Conservation (phyloP, 495 filamentous ascomycete species). For the Aspergillus bertholletiae region DNA sequence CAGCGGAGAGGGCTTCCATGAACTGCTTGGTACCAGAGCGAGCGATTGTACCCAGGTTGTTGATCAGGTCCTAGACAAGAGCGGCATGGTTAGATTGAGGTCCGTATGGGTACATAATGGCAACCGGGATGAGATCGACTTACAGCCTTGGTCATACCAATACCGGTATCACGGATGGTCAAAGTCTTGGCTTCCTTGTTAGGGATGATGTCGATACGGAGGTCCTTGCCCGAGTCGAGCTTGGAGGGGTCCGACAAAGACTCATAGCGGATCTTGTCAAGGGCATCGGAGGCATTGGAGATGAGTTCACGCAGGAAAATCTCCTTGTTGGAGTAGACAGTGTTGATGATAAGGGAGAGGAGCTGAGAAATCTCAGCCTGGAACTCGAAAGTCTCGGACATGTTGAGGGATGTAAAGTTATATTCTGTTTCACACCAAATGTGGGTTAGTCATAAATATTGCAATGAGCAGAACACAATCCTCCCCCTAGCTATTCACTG, state of each 20-base stretch:
- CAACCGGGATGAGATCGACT: slow-evolving; percentile 36
- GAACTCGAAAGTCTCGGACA: slow-evolving; percentile 98
- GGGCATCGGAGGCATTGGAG: slow-evolving; percentile 95
- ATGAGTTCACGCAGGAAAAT: slow-evolving; percentile 98
- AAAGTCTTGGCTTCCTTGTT: slow-evolving; percentile 96
- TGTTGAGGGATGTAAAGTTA: slow-evolving; percentile 45
- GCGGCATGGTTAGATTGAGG: slow-evolving; percentile 4
- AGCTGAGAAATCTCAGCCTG: slow-evolving; percentile 99
- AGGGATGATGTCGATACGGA: slow-evolving; percentile 97
- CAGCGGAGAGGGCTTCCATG: slow-evolving; percentile 98
- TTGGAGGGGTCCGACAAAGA: slow-evolving; percentile 94
- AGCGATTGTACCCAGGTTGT: slow-evolving; percentile 99
- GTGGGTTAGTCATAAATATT: neutral
- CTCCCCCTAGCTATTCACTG: too few relatives aligned
- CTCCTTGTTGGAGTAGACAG: slow-evolving; percentile 99
- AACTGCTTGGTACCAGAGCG: slow-evolving; percentile 99
- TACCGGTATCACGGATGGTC: slow-evolving; percentile 94
- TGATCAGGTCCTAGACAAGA: slow-evolving; percentile 79
- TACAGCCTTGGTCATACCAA: slow-evolving; percentile 99
- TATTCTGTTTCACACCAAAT: slow-evolving; percentile 11
- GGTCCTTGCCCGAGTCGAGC: slow-evolving; percentile 94
- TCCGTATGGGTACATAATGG: neutral
- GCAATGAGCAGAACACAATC: too few relatives aligned
- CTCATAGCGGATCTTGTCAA: slow-evolving; percentile 99
- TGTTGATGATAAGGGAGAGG: slow-evolving; percentile 98